Evolutionary conservation across 192 early-diverging fungal genomes (phyloP).

Genomic region (Allomyces javanicus): DNA sequence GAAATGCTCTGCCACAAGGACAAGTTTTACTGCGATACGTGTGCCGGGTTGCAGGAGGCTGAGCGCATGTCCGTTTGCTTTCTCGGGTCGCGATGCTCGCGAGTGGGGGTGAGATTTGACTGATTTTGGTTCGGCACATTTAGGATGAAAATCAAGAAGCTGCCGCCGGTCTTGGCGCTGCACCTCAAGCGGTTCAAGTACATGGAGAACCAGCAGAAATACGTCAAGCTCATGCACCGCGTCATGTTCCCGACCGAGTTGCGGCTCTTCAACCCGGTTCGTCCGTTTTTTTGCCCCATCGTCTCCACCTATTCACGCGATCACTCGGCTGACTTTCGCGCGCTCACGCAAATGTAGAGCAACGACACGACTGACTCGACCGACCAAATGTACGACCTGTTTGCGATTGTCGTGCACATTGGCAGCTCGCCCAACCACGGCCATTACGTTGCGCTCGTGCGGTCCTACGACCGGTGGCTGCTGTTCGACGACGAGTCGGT

Average conservation of each 20-base stretch:
- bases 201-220: slow-evolving; percentile 71
- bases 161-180: slow-evolving; percentile 85
- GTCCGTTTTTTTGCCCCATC: neutral
- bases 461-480: slow-evolving; percentile 69
- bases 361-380: slow-evolving; percentile 30
- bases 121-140: neutral
- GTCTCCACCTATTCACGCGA: too few species aligned
- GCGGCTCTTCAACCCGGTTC: slow-evolving; percentile 78
- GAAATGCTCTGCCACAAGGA: slow-evolving; percentile 90
- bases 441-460: slow-evolving; percentile 86
- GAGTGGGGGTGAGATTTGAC: neutral
- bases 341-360: neutral
- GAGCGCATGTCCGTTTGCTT: slow-evolving; percentile 44
- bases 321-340: neutral
- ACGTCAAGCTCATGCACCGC: slow-evolving; percentile 85
- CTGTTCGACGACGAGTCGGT: slow-evolving; percentile 94
- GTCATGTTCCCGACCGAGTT: slow-evolving; percentile 89
- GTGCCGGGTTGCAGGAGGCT: slow-evolving; percentile 87
- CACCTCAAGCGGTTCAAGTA: slow-evolving; percentile 98
- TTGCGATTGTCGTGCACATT: slow-evolving; percentile 83
- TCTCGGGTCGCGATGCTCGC: neutral
- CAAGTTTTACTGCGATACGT: slow-evolving; percentile 95
- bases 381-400: slow-evolving; percentile 69
- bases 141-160: slow-evolving; percentile 84
- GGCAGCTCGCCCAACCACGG: slow-evolving; percentile 90